Evolutionary conservation across 768 basidiomycete species (phyloP).

Genomic region (Amanita molliuscula): DNA sequence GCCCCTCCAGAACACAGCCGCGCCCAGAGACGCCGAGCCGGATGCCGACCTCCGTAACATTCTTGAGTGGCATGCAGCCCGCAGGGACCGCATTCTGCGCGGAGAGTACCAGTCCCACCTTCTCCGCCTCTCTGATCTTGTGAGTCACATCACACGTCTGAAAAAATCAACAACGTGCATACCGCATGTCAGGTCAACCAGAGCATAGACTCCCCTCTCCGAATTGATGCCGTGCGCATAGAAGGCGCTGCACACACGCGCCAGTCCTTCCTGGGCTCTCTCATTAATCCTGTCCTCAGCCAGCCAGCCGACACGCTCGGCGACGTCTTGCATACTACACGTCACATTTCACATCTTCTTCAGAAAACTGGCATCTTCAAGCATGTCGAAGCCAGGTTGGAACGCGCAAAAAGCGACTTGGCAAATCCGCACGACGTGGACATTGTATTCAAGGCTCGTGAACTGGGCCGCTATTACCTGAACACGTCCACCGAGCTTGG

Average conservation of each 20-base stretch:
- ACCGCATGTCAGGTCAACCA: slow-evolving; percentile 40
- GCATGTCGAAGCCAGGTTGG: slow-evolving; percentile 52
- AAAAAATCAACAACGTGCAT: neutral
- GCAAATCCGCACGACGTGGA: slow-evolving; percentile 61
- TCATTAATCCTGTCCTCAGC: slow-evolving; percentile 56
- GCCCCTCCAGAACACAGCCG: slow-evolving; percentile 44
- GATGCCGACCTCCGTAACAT: slow-evolving; percentile 43
- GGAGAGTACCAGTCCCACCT: slow-evolving; percentile 75
- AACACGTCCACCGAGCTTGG: slow-evolving; percentile 88
- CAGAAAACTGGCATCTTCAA: slow-evolving; percentile 72
- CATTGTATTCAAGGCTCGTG: slow-evolving; percentile 66
- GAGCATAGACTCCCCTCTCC: slow-evolving; percentile 56
- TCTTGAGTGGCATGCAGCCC: slow-evolving; percentile 63
- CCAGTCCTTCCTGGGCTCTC: slow-evolving; percentile 66
- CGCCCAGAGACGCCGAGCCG: slow-evolving; percentile 49
- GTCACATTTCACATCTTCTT: slow-evolving; percentile 55
- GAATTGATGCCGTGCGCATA: slow-evolving; percentile 70
- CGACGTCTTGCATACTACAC: slow-evolving; percentile 59
- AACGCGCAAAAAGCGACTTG: slow-evolving; percentile 41
- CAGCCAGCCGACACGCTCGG: slow-evolving; percentile 34
- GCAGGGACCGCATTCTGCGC: slow-evolving; percentile 53
- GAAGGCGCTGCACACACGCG: slow-evolving; percentile 71
- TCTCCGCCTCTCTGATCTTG: slow-evolving; percentile 51
- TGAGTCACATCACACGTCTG: slow-evolving; percentile 20
- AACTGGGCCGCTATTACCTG: slow-evolving; percentile 66